Evolutionary conservation across 495 filamentous ascomycete species (phyloP).

Genomic region (Tirmania nivea): DNA sequence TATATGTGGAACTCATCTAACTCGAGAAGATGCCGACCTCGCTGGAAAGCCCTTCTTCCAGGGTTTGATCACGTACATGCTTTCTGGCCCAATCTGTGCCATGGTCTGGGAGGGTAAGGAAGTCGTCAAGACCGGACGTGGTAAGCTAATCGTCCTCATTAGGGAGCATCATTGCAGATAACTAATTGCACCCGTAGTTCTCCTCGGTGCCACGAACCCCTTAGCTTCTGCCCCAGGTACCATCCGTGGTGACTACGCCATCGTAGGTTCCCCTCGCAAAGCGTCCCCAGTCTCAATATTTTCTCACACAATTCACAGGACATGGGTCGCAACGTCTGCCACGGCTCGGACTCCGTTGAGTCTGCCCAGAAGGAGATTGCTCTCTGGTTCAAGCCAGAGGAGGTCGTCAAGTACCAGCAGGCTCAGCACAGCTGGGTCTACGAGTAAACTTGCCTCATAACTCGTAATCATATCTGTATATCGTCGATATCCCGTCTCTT

Average conservation of each 20-base stretch:
- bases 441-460: constrained; percentile 37
- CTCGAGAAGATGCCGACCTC: constrained; percentile 50
- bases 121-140: constrained; percentile 91
- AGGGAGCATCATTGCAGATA: background rate
- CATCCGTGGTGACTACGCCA: constrained; percentile 76
- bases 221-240: constrained; percentile 80
- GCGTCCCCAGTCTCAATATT: too few species aligned
- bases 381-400: constrained; percentile 81
- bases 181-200: constrained; percentile 26
- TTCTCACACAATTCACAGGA: constrained; percentile 27
- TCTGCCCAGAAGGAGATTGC: constrained; percentile 98
- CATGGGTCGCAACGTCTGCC: constrained; percentile 96
- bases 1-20: constrained; percentile 16
- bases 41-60: constrained; percentile 87
- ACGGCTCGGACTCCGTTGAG: constrained; percentile 96
- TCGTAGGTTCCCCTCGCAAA: constrained; percentile 23
- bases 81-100: constrained; percentile 84
- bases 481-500: too few species aligned
- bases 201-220: constrained; percentile 98
- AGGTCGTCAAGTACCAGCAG: constrained; percentile 59
- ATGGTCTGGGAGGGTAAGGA: constrained; percentile 99
- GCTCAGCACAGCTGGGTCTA: constrained; percentile 80
- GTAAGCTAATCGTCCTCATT: constrained; percentile 25
- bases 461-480: background rate
- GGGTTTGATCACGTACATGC: constrained; percentile 46